Evolutionary conservation across 371 early-diverging fungal species (phyloP).

Genomic region (Parasitella parasitica): DNA sequence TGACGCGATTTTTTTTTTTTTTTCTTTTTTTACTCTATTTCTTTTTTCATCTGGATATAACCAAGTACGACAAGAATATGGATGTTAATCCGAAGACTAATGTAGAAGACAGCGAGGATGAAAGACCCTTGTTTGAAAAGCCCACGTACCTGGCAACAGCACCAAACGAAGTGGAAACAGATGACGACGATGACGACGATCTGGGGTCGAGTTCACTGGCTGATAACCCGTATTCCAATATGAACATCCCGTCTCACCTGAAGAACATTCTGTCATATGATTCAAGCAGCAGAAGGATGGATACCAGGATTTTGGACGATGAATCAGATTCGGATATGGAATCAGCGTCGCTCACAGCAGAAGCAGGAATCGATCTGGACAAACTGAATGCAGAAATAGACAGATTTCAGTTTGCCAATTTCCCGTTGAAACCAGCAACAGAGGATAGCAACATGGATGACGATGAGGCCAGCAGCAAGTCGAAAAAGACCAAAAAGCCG

Average conservation of each 20-base stretch:
- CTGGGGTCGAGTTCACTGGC: constrained; percentile 1
- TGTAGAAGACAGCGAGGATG: not conserved
- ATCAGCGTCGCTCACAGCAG: not conserved
- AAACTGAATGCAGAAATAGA: constrained; percentile 2
- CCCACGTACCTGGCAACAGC: not conserved
- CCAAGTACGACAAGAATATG: not conserved
- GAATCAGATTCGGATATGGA: constrained; percentile 15
- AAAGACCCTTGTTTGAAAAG: not conserved
- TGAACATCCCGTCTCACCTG: constrained; percentile 14
- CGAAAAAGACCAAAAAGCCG: constrained; percentile 7
- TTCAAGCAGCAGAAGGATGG: not conserved
- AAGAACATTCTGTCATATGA: constrained; percentile 10
- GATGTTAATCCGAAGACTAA: not conserved
- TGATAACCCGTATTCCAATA: constrained; percentile 4
- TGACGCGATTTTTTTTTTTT: not conserved
- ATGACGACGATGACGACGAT: constrained; percentile 23
- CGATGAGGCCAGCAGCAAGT: not conserved
- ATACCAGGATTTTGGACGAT: not conserved
- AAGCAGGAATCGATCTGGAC: not conserved
- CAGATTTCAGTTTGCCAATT: constrained; percentile 11
- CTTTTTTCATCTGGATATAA: not conserved
- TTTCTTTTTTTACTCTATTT: not conserved
- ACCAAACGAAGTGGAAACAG: not conserved
- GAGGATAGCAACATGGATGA: not conserved
- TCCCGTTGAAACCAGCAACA: constrained; percentile 8